Evolutionary conservation across 495 filamentous ascomycete genomes (phyloP), one percentile per base, ranked within the genome.

Genomic region (Aspergillus heteromorphus): DNA sequence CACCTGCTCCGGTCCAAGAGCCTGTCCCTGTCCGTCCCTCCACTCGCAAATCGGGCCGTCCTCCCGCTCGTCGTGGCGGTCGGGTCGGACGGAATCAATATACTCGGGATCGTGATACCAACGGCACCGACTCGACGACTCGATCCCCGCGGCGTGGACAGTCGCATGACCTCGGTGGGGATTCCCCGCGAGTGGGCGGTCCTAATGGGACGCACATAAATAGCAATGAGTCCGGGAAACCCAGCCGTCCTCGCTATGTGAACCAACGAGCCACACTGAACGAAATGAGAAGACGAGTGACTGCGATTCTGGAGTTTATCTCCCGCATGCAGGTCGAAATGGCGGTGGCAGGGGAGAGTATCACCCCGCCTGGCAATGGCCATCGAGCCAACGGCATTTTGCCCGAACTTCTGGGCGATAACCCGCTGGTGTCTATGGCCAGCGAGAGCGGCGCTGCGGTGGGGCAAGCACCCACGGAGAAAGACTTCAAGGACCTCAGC

Each of bases 301-400:
- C 85, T 2, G 85, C 78, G 13, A 92, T 98, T 51, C 75, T 95
- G 14, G 91, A 95, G 40, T 97, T 88, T 67, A 96, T 98, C 60
- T 85, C 88, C 7, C 83, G 88, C 42, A 92, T 89, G 58, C 92
- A 97, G 62, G 78, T 96, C 11, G 93, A 98, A 65, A 82, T 96
- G 74, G 92, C 89, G 0, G 83, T 66, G 2, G 64, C 69, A 30
- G 67, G 69, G 18, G 69, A 78, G 43, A 73, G 68, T 49, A 68
- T 62, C 23, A 72, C 74, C 3, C 72, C 69, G 13, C 68, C 72
- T 4, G 54, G 66, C 38, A 72, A 69, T 47, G 65, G 65, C 3
- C 65, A 73, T 31, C 69, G 65, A 19, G 27, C 64, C 13, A 73
- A 77, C 29, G 71, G 71, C 21, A 61, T 65, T 8, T 56, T 73